Conservation (phyloP, 2,329 filamentous ascomycete species). For the Nannizziopsis arthrosporioides region DNA sequence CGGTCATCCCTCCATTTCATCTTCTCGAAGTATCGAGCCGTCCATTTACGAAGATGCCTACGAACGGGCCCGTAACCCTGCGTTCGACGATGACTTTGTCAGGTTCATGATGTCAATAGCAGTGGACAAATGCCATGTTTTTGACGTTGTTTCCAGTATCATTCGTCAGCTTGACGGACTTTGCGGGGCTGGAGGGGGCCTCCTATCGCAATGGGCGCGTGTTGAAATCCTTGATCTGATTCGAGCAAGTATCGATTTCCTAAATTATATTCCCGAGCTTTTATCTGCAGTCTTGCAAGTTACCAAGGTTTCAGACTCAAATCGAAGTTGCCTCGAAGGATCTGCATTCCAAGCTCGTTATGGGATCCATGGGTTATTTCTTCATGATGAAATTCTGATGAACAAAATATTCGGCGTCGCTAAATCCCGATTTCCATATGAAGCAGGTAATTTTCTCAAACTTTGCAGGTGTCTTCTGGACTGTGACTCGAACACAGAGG, state of each 20-base stretch:
- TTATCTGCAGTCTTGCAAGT: conserved; percentile 55
- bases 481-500: conserved; percentile 34
- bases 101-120: conserved; percentile 37
- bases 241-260: conserved; percentile 52
- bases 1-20: conserved; percentile 24
- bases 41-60: conserved; percentile 39
- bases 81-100: conserved; percentile 38
- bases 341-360: conserved; percentile 17
- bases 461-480: conserved; percentile 55
- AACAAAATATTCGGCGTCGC: conserved; percentile 54
- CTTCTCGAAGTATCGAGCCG: conserved; percentile 25
- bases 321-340: conserved; percentile 16
- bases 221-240: conserved; percentile 58
- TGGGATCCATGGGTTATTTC: conserved; percentile 41
- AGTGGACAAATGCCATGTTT: conserved; percentile 38
- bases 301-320: conserved; percentile 38
- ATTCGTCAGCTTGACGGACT: conserved; percentile 35
- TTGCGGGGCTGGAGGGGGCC: conserved; percentile 38
- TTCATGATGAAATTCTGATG: conserved; percentile 48
- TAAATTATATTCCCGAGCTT: conserved; percentile 63
- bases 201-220: conserved; percentile 53
- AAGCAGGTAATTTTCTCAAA: conserved; percentile 65
- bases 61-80: conserved; percentile 33
- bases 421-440: conserved; percentile 70
- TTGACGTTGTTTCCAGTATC: conserved; percentile 38